Evolutionary conservation across 352 stramenopile genomes (phyloP).

Genomic region (Chrysophaeum taylorii): DNA sequence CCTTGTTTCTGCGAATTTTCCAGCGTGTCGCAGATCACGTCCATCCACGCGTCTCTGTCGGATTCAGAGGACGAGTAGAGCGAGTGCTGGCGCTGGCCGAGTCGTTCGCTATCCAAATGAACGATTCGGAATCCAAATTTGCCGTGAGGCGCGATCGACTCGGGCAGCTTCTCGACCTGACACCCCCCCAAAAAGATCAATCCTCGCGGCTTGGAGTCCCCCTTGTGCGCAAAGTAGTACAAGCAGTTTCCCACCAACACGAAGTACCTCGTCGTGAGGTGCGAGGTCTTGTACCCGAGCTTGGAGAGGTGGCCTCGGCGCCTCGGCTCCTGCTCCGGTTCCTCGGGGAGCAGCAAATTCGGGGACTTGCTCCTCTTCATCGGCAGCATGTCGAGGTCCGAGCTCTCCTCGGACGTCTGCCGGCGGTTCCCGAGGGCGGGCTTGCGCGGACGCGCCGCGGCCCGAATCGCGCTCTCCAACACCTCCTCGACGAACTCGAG

Average conservation of each 20-base stretch:
- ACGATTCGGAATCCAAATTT: background rate
- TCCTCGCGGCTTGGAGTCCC: slow-evolving; percentile 20
- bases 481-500: slow-evolving; percentile 8
- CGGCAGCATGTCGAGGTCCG: background rate
- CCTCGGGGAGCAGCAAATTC: background rate
- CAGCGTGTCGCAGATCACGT: slow-evolving; percentile 52
- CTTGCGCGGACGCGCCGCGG: no score
- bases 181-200: slow-evolving; percentile 34
- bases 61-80: slow-evolving; percentile 64
- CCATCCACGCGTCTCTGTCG: slow-evolving; percentile 62
- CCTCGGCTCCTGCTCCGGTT: background rate
- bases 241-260: slow-evolving; percentile 32
- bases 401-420: background rate
- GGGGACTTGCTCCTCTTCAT: background rate
- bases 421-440: no score
- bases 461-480: background rate
- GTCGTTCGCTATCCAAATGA: background rate
- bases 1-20: slow-evolving; percentile 36
- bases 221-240: slow-evolving; percentile 36
- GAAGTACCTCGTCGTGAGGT: background rate
- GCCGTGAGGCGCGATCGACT: no score
- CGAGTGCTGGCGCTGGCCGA: slow-evolving; percentile 40
- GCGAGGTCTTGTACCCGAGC: background rate
- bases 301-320: background rate
- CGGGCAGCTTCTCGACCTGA: slow-evolving; percentile 26